Evolutionary conservation across 1,139 yeast species (phyloP), one percentile per base, ranked within the genome.

Genomic region (Debaryomyces sp.): DNA sequence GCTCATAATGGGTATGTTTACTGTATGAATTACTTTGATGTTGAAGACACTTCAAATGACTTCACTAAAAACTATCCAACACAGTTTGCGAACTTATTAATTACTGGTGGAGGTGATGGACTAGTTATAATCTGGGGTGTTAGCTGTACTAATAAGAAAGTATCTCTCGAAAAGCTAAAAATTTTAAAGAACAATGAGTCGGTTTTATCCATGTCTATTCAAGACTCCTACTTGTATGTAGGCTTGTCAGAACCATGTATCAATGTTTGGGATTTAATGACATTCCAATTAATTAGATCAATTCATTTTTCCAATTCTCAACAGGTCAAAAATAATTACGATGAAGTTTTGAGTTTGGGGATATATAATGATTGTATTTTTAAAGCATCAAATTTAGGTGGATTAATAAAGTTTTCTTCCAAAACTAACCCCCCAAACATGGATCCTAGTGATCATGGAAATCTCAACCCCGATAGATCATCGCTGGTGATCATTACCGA

Each of bases 1-100:
- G 97, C 99, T 1, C 99, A 94, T 63, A 84, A 88, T 61, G 96
- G 98, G 6, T 92, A 89, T 59, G 85, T 94, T 13, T 90, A 91
- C 64, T 80, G 92, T 35, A 80, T 91, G 81, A 76, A 75, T 38
- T 54, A 70, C 49, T 53, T 75, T 53, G 46, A 50, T 29, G 43
- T 55, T 18, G 18, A 32, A 33, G 47, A 49, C 6, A 53, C 55
- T 37, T 33, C 48, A 1, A 52, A 56, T 21, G 54, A 56, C 6
- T 68, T 67, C 42, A 52, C 64, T 27, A 56, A 53, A 29, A 53
- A 61, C 47, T 61, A 59, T 49, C 51, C 58, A 2, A 49, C 52
- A 6, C 48, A 49, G 17, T 61, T 52, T 48, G 56, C 54, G 5
- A 58, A 57, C 43, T 50, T 64, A 21, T 60, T 75, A 42, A 61